Percentiles rank a stretch among this genome's conserved stretches.
Conservation (phyloP, 805 yeast species). For the Ogataea corticis region DNA sequence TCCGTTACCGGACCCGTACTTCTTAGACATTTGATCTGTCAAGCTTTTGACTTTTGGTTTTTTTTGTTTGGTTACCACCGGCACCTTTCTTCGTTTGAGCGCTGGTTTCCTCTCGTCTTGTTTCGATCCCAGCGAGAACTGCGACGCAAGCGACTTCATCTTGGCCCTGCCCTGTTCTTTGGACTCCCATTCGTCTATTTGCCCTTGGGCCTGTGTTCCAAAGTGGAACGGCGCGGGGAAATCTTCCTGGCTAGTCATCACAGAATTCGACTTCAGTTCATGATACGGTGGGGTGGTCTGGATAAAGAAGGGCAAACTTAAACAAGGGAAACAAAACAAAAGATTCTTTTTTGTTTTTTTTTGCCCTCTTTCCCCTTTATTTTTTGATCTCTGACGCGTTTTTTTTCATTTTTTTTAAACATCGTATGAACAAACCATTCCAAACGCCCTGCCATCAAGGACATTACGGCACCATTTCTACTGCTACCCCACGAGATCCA, state of each 20-base stretch:
- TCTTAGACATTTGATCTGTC: slow-evolving; percentile 26
- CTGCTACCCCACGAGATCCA: not conserved
- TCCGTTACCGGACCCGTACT: slow-evolving; percentile 15
- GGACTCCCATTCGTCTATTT: slow-evolving; percentile 24
- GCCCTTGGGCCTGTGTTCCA: slow-evolving; percentile 28
- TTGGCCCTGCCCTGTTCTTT: slow-evolving; percentile 12
- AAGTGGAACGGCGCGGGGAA: slow-evolving; percentile 10
- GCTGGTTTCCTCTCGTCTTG: not conserved
- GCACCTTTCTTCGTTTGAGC: not conserved
- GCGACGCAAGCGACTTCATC: slow-evolving; percentile 7
- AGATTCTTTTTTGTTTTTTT: not conserved
- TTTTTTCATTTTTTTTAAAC: not conserved
- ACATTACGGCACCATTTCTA: no score
- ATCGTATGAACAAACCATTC: not conserved
- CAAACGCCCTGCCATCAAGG: no score
- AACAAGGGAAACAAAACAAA: not conserved
- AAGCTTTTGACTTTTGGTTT: slow-evolving; percentile 22
- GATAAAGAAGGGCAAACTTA: not conserved
- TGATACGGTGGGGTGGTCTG: no score
- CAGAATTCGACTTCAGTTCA: not conserved
- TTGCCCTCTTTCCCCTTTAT: not conserved
- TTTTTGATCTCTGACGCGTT: slow-evolving; percentile 3
- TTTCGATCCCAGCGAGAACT: slow-evolving; percentile 9
- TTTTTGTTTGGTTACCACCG: not conserved
- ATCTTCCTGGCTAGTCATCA: not conserved